phyloP scores from a whole-genome alignment of 345 rosid species.

The Arabidopsis arenosa region DNA sequence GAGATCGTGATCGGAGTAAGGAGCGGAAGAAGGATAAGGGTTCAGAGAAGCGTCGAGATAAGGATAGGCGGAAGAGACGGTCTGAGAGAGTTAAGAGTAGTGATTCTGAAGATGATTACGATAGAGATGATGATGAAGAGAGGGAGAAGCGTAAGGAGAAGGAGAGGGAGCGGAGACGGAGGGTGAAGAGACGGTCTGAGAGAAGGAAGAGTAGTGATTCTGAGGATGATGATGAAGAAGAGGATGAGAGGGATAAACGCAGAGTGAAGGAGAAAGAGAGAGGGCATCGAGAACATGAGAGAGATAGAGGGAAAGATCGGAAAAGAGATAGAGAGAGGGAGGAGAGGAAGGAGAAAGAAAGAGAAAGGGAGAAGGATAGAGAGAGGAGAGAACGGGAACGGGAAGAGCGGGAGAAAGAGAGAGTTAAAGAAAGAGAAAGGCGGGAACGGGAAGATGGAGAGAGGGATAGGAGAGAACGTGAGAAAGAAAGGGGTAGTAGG shows the following conservation, averaged over 20 bases:
- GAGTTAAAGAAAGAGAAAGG: conserved; percentile 47
- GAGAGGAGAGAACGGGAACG: conserved; percentile 46
- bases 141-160: conserved; percentile 51
- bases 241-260: conserved; percentile 53
- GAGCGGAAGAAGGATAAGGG: conserved; percentile 62
- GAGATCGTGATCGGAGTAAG: conserved; percentile 54
- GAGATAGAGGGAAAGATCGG: conserved; percentile 41
- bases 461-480: conserved; percentile 50
- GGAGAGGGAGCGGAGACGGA: conserved; percentile 51
- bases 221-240: conserved; percentile 50
- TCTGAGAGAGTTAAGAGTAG: conserved; percentile 59
- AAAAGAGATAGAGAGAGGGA: conserved; percentile 46
- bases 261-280: conserved; percentile 48
- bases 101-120: conserved; percentile 56
- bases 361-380: conserved; percentile 46
- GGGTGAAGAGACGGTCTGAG: conserved; percentile 49
- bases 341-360: conserved; percentile 43
- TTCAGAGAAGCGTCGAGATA: conserved; percentile 51
- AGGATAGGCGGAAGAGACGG: conserved; percentile 44
- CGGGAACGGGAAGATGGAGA: conserved; percentile 48
- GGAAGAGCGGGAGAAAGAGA: conserved; percentile 45
- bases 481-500: conserved; percentile 63
- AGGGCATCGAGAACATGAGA: conserved; percentile 47
- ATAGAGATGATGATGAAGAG: conserved; percentile 54
- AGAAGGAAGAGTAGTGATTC: conserved; percentile 60